Conservation (phyloP, 306 rosid species). For the Rubus idaeus region DNA sequence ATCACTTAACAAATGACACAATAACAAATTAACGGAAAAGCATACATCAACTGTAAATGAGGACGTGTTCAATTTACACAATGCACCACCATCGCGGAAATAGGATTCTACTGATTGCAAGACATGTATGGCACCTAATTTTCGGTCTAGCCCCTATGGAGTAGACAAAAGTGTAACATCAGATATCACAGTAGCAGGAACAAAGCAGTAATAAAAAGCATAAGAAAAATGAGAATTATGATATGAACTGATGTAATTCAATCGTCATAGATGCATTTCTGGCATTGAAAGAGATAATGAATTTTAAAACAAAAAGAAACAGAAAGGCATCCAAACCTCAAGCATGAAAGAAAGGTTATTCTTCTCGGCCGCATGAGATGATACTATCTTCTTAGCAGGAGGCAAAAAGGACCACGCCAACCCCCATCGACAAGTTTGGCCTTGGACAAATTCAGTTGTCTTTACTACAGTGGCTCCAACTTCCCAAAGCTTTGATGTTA, state of each 20-base stretch:
- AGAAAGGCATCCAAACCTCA: constrained; percentile 30
- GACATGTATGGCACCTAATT: constrained; percentile 65
- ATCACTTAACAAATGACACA: constrained; percentile 10
- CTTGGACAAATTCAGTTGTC: constrained; percentile 93
- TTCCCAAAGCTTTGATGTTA: constrained; percentile 66
- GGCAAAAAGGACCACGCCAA: constrained; percentile 92
- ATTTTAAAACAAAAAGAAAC: not conserved
- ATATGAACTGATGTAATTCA: not conserved
- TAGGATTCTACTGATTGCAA: constrained; percentile 58
- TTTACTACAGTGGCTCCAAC: constrained; percentile 77
- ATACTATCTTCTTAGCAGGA: constrained; percentile 43
- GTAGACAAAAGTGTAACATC: constrained; percentile 20
- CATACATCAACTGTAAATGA: constrained; percentile 76
- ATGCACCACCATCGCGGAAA: constrained; percentile 49
- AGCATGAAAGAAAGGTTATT: constrained; percentile 65
- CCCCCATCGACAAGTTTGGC: constrained; percentile 83
- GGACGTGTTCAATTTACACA: constrained; percentile 62
- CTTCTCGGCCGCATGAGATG: constrained; percentile 49
- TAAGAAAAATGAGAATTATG: not conserved
- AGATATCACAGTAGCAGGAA: constrained; percentile 22
- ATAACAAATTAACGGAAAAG: constrained; percentile 2
- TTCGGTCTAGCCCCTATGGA: constrained; percentile 62
- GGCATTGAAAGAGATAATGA: not conserved
- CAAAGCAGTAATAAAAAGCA: not conserved
- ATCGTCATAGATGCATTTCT: not conserved